phyloP scores from a whole-genome alignment of 2,329 filamentous ascomycete genomes.

The Pseudogymnoascus sp. region DNA sequence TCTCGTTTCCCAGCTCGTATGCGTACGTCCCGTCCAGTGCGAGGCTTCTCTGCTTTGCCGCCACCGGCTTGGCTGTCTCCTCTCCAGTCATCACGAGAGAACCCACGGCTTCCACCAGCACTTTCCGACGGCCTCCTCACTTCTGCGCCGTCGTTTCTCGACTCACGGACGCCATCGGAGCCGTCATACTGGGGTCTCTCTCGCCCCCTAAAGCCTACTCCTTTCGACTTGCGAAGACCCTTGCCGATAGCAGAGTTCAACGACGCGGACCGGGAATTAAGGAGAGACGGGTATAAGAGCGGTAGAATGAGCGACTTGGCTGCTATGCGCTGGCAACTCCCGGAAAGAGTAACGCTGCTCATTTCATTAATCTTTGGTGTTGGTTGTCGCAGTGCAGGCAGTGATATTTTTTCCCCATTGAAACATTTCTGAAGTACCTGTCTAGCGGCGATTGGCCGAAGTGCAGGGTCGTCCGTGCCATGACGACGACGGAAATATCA shows the following conservation, averaged over 20 bases:
- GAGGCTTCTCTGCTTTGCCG: not conserved
- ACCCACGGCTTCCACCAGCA: conserved; percentile 29
- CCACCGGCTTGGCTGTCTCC: not conserved
- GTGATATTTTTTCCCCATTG: conserved; percentile 5
- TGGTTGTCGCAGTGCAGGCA: not conserved
- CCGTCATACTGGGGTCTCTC: conserved; percentile 13
- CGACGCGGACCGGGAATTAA: conserved; percentile 40
- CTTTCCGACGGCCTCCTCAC: conserved; percentile 20
- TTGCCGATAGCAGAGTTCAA: conserved; percentile 63
- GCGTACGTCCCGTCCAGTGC: not conserved
- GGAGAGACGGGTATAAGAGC: conserved; percentile 10
- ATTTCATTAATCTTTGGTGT: conserved; percentile 17
- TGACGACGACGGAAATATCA: not conserved
- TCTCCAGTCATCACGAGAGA: conserved; percentile 12
- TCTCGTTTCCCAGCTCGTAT: conserved; percentile 10
- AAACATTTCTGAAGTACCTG: not conserved
- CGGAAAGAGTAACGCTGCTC: conserved; percentile 18
- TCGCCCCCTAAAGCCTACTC: conserved; percentile 24
- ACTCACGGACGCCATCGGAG: conserved; percentile 20
- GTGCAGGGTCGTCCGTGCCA: conserved; percentile 2
- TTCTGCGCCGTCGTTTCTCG: conserved; percentile 20
- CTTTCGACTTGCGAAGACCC: conserved; percentile 50
- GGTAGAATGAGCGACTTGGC: conserved; percentile 1
- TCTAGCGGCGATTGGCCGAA: not conserved
- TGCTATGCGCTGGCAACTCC: conserved; percentile 13